phyloP scores from a whole-genome alignment of 1,139 yeast species.

The Lodderomyces oxycetoniae region DNA sequence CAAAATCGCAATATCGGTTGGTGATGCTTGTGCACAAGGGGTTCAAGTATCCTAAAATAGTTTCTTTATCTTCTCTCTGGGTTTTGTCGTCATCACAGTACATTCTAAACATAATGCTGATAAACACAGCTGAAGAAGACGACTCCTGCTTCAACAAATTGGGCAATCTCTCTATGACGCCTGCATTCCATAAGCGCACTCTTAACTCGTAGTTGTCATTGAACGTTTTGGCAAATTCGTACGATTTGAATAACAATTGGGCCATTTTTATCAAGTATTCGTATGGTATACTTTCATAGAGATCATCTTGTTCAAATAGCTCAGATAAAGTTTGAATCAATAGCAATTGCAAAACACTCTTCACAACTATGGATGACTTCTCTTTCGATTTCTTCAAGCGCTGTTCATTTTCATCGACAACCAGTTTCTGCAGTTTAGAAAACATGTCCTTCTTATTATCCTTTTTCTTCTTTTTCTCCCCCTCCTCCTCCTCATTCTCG shows the following conservation, averaged over 20 bases:
- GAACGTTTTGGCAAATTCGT: constrained; percentile 77
- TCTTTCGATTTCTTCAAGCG: constrained; percentile 37
- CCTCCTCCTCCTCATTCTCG: not conserved
- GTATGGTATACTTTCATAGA: constrained; percentile 68
- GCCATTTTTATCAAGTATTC: constrained; percentile 57
- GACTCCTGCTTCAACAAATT: constrained; percentile 89
- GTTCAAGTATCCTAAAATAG: constrained; percentile 52
- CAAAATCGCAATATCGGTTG: constrained; percentile 65
- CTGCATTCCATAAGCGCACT: constrained; percentile 83
- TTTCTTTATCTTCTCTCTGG: constrained; percentile 28
- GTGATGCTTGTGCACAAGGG: constrained; percentile 71
- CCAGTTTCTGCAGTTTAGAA: constrained; percentile 8
- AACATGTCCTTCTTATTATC: too few relatives aligned
- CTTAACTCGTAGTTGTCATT: constrained; percentile 86
- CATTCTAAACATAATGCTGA: constrained; percentile 73
- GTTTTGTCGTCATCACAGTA: constrained; percentile 65
- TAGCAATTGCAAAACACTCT: constrained; percentile 83
- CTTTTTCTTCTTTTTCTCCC: not conserved
- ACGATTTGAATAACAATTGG: constrained; percentile 59
- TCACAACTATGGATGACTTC: constrained; percentile 81
- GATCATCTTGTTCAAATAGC: constrained; percentile 63
- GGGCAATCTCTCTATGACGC: constrained; percentile 88
- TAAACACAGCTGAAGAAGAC: constrained; percentile 81
- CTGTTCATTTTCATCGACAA: constrained; percentile 21
- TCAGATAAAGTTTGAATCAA: constrained; percentile 87